A percentile compares a stretch with the other conserved stretches of the same genome.
Evolutionary conservation across 2,329 filamentous ascomycete species (phyloP).

Genomic region (Fusarium virguliforme): DNA sequence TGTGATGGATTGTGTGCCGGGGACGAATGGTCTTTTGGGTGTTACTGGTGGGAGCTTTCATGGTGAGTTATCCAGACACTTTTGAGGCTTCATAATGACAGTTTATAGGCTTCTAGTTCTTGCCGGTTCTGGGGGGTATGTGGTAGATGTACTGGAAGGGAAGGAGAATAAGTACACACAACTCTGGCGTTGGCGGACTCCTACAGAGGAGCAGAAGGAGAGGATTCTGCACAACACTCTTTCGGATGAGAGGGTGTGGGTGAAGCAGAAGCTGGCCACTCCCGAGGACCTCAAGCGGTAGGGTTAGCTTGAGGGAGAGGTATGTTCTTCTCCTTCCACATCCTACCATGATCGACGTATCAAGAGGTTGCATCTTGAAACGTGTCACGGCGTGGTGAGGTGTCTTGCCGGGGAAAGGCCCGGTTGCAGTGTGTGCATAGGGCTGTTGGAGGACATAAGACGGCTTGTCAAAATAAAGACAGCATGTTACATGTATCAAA

Average conservation of each 20-base stretch:
- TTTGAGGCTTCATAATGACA: too few species aligned
- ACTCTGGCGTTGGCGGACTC: neutral
- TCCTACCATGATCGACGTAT: slow-evolving; percentile 2
- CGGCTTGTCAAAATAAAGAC: neutral
- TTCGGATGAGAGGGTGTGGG: neutral
- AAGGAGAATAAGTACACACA: slow-evolving; percentile 16
- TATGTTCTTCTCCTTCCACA: neutral
- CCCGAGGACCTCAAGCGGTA: slow-evolving; percentile 3
- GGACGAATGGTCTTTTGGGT: neutral
- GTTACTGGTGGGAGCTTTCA: slow-evolving; percentile 21
- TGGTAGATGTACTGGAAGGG: slow-evolving; percentile 17
- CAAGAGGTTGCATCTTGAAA: slow-evolving; percentile 28
- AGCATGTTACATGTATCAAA: neutral
- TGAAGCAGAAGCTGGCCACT: neutral
- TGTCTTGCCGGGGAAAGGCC: neutral
- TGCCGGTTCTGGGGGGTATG: slow-evolving; percentile 7
- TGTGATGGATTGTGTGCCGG: slow-evolving; percentile 10
- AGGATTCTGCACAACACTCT: neutral
- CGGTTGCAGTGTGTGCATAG: neutral
- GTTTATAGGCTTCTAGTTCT: slow-evolving; percentile 6
- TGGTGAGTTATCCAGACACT: slow-evolving; percentile 15
- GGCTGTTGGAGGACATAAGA: neutral
- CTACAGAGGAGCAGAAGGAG: slow-evolving; percentile 1
- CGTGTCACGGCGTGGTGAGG: slow-evolving; percentile 25
- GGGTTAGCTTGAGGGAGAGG: neutral